Percentiles rank a stretch among this genome's conserved stretches.
These are phyloP conservation scores for Cyclaneusma minus DNA, from an alignment of 2,329 filamentous ascomycete genomes.

Conservation along the genomic window DNA sequence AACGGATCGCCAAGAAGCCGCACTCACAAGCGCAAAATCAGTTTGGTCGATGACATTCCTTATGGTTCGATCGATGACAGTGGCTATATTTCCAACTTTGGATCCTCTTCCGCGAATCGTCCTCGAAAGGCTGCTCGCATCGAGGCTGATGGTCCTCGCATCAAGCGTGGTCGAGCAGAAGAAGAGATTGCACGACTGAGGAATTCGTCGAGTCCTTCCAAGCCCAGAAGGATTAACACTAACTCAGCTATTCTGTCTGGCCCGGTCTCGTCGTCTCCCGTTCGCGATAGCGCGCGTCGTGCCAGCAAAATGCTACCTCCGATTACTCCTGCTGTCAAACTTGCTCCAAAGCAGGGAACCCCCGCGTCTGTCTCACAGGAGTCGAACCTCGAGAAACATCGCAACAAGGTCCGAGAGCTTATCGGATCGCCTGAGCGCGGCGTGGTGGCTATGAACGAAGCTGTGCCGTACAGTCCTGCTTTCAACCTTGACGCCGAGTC, in stretches of 20 bases:
- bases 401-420: constrained; percentile 66
- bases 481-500: constrained; percentile 47
- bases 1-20: constrained; percentile 45
- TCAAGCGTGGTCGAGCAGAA: constrained; percentile 83
- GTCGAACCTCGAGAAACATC: constrained; percentile 79
- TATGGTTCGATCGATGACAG: constrained; percentile 77
- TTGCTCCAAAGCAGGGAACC: constrained; percentile 39
- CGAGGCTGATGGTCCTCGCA: constrained; percentile 62
- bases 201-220: constrained; percentile 80
- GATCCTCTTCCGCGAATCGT: constrained; percentile 76
- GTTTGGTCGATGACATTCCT: no score
- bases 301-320: constrained; percentile 54
- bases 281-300: constrained; percentile 30
- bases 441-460: constrained; percentile 33
- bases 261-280: constrained; percentile 51
- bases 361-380: constrained; percentile 79
- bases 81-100: constrained; percentile 90
- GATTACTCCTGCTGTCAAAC: constrained; percentile 70
- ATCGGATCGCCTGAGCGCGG: constrained; percentile 61
- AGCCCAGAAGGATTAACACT: constrained; percentile 30
- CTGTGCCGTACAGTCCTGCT: constrained; percentile 49
- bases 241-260: constrained; percentile 13
- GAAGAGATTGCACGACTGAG: constrained; percentile 90
- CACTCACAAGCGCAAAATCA: constrained; percentile 51
- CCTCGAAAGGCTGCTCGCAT: constrained; percentile 48